Percentiles rank a stretch among this genome's conserved stretches.
Conservation (phyloP, 1,284 basidiomycete species). For the Athelia psychrophila region DNA sequence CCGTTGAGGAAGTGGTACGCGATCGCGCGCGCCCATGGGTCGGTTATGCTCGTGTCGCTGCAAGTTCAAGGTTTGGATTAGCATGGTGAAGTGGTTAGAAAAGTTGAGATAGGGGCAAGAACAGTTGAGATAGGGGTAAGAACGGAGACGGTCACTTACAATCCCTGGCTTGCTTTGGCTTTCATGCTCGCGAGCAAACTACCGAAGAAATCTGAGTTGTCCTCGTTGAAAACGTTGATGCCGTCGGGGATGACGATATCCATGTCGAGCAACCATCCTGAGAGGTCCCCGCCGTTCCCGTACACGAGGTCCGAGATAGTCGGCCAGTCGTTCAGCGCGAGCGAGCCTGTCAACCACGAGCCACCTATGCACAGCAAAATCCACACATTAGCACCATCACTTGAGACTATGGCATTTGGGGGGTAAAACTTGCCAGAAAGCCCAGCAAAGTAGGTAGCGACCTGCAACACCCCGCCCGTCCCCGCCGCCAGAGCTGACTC, state of each 20-base stretch:
- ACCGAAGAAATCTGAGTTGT: constrained; percentile 58
- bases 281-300: constrained; percentile 43
- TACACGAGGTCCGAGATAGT: constrained; percentile 48
- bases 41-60: constrained; percentile 62
- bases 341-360: constrained; percentile 60
- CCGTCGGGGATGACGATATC: constrained; percentile 53
- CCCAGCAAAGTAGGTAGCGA: constrained; percentile 57
- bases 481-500: constrained; percentile 48
- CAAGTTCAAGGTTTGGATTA: not conserved
- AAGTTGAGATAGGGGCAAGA: no score
- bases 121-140: constrained; percentile 1
- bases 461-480: constrained; percentile 66
- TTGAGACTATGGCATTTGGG: no score
- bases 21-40: constrained; percentile 61
- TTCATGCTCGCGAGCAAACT: constrained; percentile 56
- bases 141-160: constrained; percentile 36
- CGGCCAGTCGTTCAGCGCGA: constrained; percentile 59
- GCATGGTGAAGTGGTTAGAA: no score
- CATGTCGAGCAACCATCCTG: constrained; percentile 60
- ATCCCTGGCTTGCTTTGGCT: constrained; percentile 48
- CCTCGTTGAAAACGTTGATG: constrained; percentile 35
- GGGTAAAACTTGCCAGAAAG: constrained; percentile 49
- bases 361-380: constrained; percentile 41
- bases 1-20: constrained; percentile 68
- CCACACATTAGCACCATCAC: no score